Evolutionary conservation across 306 rosid species (phyloP), one percentile per base, ranked within the genome.

Genomic region (Argentina anserina): DNA sequence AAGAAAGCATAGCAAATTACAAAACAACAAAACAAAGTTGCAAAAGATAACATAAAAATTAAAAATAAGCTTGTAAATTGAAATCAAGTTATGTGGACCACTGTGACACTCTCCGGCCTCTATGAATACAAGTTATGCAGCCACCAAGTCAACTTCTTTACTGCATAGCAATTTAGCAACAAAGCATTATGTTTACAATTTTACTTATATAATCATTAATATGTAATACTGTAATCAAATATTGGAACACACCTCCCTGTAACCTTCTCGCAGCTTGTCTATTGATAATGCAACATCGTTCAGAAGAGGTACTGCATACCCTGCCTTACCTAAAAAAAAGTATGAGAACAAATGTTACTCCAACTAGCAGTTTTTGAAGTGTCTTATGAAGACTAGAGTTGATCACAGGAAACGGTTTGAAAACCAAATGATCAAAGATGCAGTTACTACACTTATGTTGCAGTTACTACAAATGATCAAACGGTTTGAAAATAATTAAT

Each of bases 301-400:
- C 62, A 93, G 97, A 78, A 90, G 92, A 70, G 96, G 97, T 20
- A 97, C 98, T 15, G 97, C 93, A 89, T 94, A 89, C 75, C 97
- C 96, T 15, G 81, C 69, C 71, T 79, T 93, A 76, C 98, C 97
- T 93, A 79, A 10, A 45, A 76, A n/a, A 77, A 34, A 70, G 37
- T 72, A 80, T 74, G 67, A 55, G 14, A 65, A 62, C 61, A 76
- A 65, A 43, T 20, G 69, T 71, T 21, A 73, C 33, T 69, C 81
- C 45, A 78, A 53, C 45, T 2, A 21, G 15, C 0, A 52, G 14
- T 20, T 4, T 12, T 13, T 2, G 9, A 39, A 17, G 55, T 12
- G 0, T 11, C 11, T 26, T 53, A 39, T 36, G 40, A 46, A 46
- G 45, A 31, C 46, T 18, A 18, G 9, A 67, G 50, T 63, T 23